These are phyloP conservation scores for Aquanectria penicillioides DNA, from an alignment of 2,329 filamentous ascomycete species.

Conservation along the genomic window DNA sequence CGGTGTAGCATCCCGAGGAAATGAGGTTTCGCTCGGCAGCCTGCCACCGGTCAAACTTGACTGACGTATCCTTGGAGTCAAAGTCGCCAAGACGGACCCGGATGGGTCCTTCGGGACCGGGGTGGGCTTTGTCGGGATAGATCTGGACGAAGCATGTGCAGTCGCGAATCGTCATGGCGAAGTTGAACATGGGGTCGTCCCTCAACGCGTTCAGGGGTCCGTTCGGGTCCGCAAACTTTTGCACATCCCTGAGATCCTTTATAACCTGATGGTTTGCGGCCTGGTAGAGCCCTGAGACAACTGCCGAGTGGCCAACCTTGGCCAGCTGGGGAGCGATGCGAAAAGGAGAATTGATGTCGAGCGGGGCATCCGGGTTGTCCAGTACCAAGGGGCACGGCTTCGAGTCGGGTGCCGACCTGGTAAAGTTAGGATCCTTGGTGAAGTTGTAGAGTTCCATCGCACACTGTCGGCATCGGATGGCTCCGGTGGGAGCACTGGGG, in stretches of 20 bases:
- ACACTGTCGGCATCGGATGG: constrained; percentile 79
- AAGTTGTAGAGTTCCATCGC: constrained; percentile 60
- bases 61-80: constrained; percentile 76
- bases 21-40: constrained; percentile 70
- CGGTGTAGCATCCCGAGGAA: constrained; percentile 75
- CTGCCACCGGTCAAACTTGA: constrained; percentile 77
- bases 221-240: constrained; percentile 54
- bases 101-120: constrained; percentile 45
- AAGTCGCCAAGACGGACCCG: constrained; percentile 77
- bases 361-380: constrained; percentile 59
- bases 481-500: constrained; percentile 70
- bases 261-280: constrained; percentile 49
- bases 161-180: constrained; percentile 85
- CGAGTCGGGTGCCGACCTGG: constrained; percentile 48
- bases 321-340: constrained; percentile 49
- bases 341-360: constrained; percentile 55
- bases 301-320: constrained; percentile 42
- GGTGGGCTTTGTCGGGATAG: constrained; percentile 35
- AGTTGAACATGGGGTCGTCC: constrained; percentile 61
- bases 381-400: constrained; percentile 74
- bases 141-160: constrained; percentile 79
- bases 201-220: constrained; percentile 55
- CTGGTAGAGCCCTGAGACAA: constrained; percentile 37
- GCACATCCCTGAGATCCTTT: constrained; percentile 47
- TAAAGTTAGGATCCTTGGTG: constrained; percentile 44